phyloP scores from a whole-genome alignment of 2,329 filamentous ascomycete species.

The Monosporascus sp. region DNA sequence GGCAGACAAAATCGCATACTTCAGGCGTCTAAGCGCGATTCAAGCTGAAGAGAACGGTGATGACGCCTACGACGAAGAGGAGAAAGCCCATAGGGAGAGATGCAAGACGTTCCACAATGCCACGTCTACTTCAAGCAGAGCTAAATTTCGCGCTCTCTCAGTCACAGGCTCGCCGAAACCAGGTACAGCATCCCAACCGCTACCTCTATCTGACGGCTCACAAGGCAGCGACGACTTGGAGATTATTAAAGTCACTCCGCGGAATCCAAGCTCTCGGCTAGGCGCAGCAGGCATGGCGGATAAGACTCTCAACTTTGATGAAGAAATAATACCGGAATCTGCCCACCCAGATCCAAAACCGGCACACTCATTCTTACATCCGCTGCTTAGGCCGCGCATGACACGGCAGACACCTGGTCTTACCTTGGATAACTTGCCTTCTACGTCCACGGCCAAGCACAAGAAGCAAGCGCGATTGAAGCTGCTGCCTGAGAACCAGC shows the following conservation, averaged over 20 bases:
- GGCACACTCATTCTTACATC: conserved; percentile 5
- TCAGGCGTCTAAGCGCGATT: conserved; percentile 34
- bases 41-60: conserved; percentile 24
- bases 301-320: neutral
- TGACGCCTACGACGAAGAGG: conserved; percentile 26
- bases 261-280: neutral
- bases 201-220: conserved; percentile 4
- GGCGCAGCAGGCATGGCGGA: neutral
- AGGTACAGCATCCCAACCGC: conserved; percentile 11
- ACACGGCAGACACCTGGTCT: conserved; percentile 12
- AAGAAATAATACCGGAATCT: conserved; percentile 15
- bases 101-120: conserved; percentile 15
- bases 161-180: neutral
- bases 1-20: conserved; percentile 42
- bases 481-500: conserved; percentile 44
- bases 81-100: conserved; percentile 28
- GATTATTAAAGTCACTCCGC: conserved; percentile 17
- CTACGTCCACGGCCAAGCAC: conserved; percentile 34
- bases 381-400: conserved; percentile 5
- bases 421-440: conserved; percentile 12
- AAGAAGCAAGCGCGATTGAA: conserved; percentile 39
- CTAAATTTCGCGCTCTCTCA: neutral
- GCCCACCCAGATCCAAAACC: conserved; percentile 4
- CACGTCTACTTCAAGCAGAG: conserved; percentile 17
- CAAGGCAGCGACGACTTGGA: conserved; percentile 13